Conservation (phyloP, 257 asterid species). For the Verbena officinalis region DNA sequence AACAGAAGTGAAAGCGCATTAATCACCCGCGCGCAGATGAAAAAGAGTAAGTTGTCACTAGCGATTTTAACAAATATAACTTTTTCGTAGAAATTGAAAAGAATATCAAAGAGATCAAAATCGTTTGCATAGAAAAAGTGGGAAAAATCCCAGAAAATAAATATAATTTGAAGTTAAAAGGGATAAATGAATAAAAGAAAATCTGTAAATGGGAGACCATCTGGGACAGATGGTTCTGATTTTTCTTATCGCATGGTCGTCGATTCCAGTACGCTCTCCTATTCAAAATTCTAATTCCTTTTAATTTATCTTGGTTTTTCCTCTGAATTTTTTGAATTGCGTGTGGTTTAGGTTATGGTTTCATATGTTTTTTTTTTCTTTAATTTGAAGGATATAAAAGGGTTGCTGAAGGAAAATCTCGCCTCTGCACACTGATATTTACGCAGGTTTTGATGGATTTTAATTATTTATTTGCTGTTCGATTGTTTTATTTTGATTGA, state of each 20-base stretch:
- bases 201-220: conserved; percentile 69
- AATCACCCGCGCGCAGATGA: background rate
- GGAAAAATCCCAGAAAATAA: background rate
- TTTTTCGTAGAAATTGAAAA: background rate
- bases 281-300: background rate
- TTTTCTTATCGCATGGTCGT: conserved; percentile 96
- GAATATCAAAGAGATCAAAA: background rate
- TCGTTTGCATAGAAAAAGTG: background rate
- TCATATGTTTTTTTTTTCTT: background rate
- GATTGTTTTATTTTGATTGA: conserved; percentile 22
- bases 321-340: conserved; percentile 2
- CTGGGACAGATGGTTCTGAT: conserved; percentile 96
- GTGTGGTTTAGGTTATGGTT: background rate
- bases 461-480: conserved; percentile 1
- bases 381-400: conserved; percentile 64
- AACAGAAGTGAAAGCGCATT: no score
- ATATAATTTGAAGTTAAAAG: background rate
- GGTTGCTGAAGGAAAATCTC: conserved; percentile 75
- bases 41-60: background rate
- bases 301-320: background rate
- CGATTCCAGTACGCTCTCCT: conserved; percentile 63
- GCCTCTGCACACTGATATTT: conserved; percentile 53
- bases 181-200: conserved; percentile 58
- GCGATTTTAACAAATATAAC: background rate
- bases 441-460: conserved; percentile 54